Conservation (phyloP, 495 filamentous ascomycete genomes). For the Tuber melanosporum region DNA sequence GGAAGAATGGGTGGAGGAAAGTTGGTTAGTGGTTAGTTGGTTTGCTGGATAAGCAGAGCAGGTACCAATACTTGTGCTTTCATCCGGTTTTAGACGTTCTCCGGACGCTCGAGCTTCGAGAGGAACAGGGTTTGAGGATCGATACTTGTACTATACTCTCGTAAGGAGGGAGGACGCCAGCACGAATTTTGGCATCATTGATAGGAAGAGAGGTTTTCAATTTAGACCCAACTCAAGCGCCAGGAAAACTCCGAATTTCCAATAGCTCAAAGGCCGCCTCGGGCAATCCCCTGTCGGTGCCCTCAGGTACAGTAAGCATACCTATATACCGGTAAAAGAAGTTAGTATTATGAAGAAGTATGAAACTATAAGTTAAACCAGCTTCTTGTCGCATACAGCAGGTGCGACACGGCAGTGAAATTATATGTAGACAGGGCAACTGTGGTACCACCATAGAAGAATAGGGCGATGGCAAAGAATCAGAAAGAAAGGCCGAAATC, state of each 20-base stretch:
- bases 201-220: neutral
- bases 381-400: neutral
- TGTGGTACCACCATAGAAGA: neutral
- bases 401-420: neutral
- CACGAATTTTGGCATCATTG: neutral
- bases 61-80: neutral
- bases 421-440: neutral
- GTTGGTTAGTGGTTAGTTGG: neutral
- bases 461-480: neutral
- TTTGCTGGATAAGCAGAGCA: neutral
- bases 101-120: neutral
- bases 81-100: neutral
- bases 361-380: neutral
- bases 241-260: neutral
- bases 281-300: neutral
- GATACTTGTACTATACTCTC: neutral
- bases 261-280: neutral
- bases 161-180: neutral
- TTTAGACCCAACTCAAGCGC: neutral
- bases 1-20: neutral
- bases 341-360: neutral
- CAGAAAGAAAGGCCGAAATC: neutral
- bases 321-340: neutral
- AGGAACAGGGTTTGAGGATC: neutral
- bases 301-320: neutral